Evolutionary conservation across 1,139 yeast genomes (phyloP), one percentile per base, ranked within the genome.

Genomic region (Cylindricascospora bacillispora): DNA sequence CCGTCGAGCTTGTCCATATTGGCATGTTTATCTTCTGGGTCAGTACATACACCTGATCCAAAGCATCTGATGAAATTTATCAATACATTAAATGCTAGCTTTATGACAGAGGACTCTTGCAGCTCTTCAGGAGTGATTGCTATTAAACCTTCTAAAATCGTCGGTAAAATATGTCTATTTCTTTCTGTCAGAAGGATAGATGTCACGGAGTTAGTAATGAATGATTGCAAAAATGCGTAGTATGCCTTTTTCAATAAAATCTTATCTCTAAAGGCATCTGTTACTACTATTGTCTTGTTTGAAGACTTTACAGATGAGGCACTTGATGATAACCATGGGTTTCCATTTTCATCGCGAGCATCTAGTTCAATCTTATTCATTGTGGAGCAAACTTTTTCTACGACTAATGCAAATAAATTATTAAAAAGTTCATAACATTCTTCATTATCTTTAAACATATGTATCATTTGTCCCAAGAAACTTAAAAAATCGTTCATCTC

Each of bases 391-490:
- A 80, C 64, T 46, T 81, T 80, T 31, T 64, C 65, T 27, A 82
- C 62, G 29, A 89, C 64, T 12, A 95, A 95, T 2, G 80, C 61
- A 36, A 85, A 54, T 37, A 89, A 59, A 35, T 75, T 73, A 45
- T 78, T 74, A 38, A 89, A 63, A 55, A 92, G 62, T 43, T 74
- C 75, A 52, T 79, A 83, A 33, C 86, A 71, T 28, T 67, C 68
- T 26, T 70, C 73, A 43, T 80, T 78, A 27, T 63, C 62, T 45
- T 73, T 70, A 55, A 78, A 83, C 44, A 65, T 70, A 54, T 89
- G 97, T 28, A 80, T 72, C 37, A 89, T 69, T 56, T 89, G 97
- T 5, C 94, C 92, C 42, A 89, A 60, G 51, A 89, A 89, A 29
- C 89, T 70, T 34, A 85, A 59, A 49, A 92, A 85, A 48, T 83